Evolutionary conservation across 73 alveolate genomes (phyloP), one percentile per base, ranked within the genome.

Genomic region (Durusdinium trenchii): DNA sequence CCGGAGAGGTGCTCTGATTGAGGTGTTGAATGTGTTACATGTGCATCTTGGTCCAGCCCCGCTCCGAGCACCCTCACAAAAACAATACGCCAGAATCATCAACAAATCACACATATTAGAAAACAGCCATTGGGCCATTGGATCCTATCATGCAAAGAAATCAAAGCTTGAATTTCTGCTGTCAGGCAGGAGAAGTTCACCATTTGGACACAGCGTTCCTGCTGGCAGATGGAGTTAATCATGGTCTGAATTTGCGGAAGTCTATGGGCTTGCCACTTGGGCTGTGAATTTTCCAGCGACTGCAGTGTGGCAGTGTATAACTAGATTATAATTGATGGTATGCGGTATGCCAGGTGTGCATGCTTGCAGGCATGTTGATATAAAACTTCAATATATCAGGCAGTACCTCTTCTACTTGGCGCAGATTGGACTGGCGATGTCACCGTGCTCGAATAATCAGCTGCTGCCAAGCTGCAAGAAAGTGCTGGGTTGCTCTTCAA

Each of bases 371-470:
- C 93, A 76, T 62, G 48, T 73, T 89, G 98, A 90, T 28, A 36
- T 92, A 75, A n/a, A n/a, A 6, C 91, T 18, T 36, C 73, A 23
- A 0, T 78, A 60, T 7, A 23, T 38, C 5, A 89, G 96, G 96
- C 94, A 95, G 78, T 99, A 99, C 97, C 61, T 99, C 87, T 99
- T 76, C 86, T 99, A 99, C 86, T 95, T 99, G 71, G 93, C 99
- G 78, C 99, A 99, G 99, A 99, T 99, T 35, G 99, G 99, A 6
- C 86, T 99, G 48, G 99, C 99, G 6, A 95, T 99, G 99, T 99
- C 99, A 14, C 99, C 99, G 40, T 98, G 99, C 46, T 99, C 99
- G 42, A 99, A 99, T 99, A 99, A 99, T 75, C 99, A 95, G 95
- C 99, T 99, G 79, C 92, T 95, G 60, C 98, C 94, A 47, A 76